phyloP scores from a whole-genome alignment of 225 moss, liverwort and hornwort species.

The Anthoceros angustus region DNA sequence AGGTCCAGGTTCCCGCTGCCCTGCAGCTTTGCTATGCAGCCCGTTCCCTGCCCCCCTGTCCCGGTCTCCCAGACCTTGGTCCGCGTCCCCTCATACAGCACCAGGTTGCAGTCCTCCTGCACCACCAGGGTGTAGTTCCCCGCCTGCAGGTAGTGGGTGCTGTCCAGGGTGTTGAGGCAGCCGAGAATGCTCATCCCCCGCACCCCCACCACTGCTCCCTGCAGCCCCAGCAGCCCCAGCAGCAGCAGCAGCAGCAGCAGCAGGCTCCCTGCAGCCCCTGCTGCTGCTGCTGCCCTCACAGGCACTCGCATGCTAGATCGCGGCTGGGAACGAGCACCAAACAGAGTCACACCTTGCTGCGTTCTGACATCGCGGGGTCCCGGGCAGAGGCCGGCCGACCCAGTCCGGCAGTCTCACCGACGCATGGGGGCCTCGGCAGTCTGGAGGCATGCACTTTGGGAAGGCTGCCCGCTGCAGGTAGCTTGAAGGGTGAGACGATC shows the following conservation, averaged over 20 bases:
- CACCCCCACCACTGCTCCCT: background rate
- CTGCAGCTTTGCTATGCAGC: background rate
- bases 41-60: background rate
- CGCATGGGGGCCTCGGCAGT: background rate
- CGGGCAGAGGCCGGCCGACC: slow-evolving; percentile 2
- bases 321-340: background rate
- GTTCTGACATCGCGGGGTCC: slow-evolving; percentile 1
- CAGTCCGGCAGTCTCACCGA: background rate
- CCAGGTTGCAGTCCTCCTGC: background rate
- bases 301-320: slow-evolving; percentile 4
- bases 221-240: background rate
- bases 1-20: background rate
- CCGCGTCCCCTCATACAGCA: slow-evolving; percentile 5
- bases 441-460: background rate
- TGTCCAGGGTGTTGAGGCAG: slow-evolving; percentile 6
- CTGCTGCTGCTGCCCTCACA: background rate
- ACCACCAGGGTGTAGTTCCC: slow-evolving; percentile 3
- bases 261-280: background rate
- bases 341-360: background rate
- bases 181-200: background rate
- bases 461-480: background rate
- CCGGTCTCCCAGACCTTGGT: slow-evolving; percentile 3
- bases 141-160: slow-evolving; percentile 1
- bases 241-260: background rate
- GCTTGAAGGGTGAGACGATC: background rate